A percentile compares a stretch with the other conserved stretches of the same genome.
Conservation (phyloP, 768 basidiomycete species). For the Kwoniella europaea region DNA sequence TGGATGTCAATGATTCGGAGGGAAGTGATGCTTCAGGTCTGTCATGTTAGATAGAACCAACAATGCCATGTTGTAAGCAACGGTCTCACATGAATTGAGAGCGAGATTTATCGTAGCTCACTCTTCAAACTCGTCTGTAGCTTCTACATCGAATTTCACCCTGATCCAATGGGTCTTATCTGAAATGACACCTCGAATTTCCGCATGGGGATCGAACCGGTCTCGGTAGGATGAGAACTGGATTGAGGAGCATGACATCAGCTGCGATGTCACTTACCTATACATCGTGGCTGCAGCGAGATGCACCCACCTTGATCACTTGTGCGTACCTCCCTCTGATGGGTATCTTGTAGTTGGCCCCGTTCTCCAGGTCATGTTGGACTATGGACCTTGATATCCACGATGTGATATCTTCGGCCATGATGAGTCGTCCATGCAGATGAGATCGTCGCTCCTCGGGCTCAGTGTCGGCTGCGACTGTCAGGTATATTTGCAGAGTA, state of each 20-base stretch:
- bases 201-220: constrained; percentile 23
- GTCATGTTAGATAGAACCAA: neutral
- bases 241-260: no score
- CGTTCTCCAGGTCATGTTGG: constrained; percentile 35
- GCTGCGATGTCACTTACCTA: no score
- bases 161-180: constrained; percentile 35
- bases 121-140: constrained; percentile 42
- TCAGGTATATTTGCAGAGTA: neutral
- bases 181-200: constrained; percentile 32
- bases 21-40: constrained; percentile 17
- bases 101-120: constrained; percentile 6
- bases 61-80: no score
- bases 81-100: no score
- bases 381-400: constrained; percentile 39
- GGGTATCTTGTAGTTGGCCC: constrained; percentile 27
- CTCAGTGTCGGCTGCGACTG: no score
- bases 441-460: neutral
- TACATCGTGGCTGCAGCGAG: neutral
- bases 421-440: neutral
- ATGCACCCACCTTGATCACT: constrained; percentile 27
- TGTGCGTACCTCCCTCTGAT: constrained; percentile 29
- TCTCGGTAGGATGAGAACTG: constrained; percentile 41
- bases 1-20: constrained; percentile 38
- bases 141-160: constrained; percentile 39
- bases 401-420: constrained; percentile 34